Conservation (phyloP, 352 stramenopile species). For the Phytophthora sp. region DNA sequence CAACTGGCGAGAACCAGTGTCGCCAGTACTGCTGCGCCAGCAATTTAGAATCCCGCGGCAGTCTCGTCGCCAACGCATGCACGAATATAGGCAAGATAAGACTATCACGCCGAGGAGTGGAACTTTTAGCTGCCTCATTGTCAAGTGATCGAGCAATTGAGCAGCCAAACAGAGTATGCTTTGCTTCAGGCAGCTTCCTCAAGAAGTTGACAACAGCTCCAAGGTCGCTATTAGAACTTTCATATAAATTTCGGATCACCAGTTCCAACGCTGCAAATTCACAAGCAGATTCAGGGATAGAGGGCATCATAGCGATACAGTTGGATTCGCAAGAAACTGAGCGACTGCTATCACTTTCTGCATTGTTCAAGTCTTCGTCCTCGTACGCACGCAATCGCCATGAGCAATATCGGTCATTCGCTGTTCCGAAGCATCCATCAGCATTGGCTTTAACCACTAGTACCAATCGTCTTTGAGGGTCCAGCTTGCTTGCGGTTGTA, state of each 20-base stretch:
- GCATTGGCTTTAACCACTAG: background rate
- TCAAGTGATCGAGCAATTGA: background rate
- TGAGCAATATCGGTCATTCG: background rate
- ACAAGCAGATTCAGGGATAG: background rate
- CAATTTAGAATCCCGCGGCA: background rate
- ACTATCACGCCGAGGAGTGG: background rate
- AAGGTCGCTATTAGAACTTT: background rate
- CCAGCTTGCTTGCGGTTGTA: background rate
- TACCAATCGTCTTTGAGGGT: background rate
- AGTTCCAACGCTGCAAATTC: background rate
- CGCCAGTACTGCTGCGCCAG: constrained; percentile 2
- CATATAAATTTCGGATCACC: background rate
- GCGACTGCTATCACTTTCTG: background rate
- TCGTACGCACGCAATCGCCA: background rate
- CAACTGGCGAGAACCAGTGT: background rate
- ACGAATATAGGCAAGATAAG: background rate
- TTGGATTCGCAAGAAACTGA: no score
- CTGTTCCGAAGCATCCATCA: background rate
- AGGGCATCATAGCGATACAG: no score
- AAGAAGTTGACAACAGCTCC: background rate
- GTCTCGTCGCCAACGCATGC: background rate
- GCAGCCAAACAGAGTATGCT: background rate
- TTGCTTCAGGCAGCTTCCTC: background rate
- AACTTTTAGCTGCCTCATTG: background rate
- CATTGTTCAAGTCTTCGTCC: background rate